Conservation (phyloP, 495 filamentous ascomycete species). For the Darksidea phi region DNA sequence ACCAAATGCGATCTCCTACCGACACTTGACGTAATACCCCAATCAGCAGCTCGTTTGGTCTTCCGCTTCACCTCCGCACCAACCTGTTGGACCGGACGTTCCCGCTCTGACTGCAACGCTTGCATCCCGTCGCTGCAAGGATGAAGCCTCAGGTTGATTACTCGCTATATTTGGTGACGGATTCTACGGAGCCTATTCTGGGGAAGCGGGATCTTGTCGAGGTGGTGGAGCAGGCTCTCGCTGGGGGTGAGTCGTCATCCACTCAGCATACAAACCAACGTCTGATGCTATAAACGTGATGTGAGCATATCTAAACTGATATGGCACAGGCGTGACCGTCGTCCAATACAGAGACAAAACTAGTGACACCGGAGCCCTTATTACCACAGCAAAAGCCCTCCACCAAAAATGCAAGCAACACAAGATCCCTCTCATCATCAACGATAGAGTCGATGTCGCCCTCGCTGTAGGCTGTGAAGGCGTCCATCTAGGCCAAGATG, state of each 20-base stretch:
- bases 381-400: constrained; percentile 67
- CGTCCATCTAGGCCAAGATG: constrained; percentile 92
- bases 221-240: constrained; percentile 73
- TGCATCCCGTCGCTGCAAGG: not conserved
- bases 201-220: constrained; percentile 64
- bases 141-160: constrained; percentile 51
- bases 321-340: constrained; percentile 66
- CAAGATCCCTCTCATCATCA: constrained; percentile 82
- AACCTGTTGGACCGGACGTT: not conserved
- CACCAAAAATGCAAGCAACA: constrained; percentile 66
- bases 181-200: constrained; percentile 79
- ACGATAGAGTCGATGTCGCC: constrained; percentile 92
- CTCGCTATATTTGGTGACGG: constrained; percentile 86
- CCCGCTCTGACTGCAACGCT: not conserved
- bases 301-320: constrained; percentile 27
- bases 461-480: constrained; percentile 83
- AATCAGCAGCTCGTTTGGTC: constrained; percentile 10
- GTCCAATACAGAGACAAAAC: constrained; percentile 92
- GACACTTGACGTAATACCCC: too few species aligned
- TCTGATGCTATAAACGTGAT: constrained; percentile 5
- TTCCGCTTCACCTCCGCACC: too few species aligned
- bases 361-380: constrained; percentile 69
- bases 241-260: constrained; percentile 57
- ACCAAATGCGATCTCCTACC: too few species aligned
- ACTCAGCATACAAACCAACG: not conserved